Evolutionary conservation across 805 yeast genomes (phyloP).

Genomic region (Komagataella ulmi): DNA sequence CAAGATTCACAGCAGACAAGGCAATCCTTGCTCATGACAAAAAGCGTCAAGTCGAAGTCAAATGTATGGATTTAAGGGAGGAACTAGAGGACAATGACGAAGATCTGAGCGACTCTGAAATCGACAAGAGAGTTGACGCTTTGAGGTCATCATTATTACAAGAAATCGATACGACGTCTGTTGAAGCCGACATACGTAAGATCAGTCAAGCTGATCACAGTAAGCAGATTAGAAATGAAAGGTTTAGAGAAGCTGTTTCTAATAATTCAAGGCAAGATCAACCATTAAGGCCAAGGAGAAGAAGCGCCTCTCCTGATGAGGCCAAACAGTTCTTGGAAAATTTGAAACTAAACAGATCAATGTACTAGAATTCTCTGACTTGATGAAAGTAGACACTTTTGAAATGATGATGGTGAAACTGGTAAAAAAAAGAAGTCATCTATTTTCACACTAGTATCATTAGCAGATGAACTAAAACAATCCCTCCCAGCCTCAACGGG

Average conservation of each 20-base stretch:
- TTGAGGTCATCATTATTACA: conserved; percentile 8
- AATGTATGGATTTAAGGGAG: conserved; percentile 38
- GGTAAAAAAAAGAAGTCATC: background rate
- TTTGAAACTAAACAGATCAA: background rate
- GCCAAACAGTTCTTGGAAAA: background rate
- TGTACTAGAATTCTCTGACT: background rate
- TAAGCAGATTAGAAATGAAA: background rate
- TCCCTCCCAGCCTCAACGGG: background rate
- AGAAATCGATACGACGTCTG: background rate
- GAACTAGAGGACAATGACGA: conserved; percentile 30
- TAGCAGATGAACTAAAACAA: background rate
- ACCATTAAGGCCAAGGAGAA: background rate
- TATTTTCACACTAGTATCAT: background rate
- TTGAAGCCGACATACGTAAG: background rate
- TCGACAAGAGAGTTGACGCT: conserved; percentile 17
- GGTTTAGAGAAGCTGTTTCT: background rate
- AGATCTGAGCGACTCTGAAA: conserved; percentile 21
- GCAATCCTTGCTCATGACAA: conserved; percentile 21
- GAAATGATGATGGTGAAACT: background rate
- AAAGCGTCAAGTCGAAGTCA: conserved; percentile 26
- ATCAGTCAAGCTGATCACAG: background rate
- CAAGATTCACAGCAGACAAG: conserved; percentile 7
- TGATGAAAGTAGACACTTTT: too few species aligned
- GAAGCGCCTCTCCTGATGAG: background rate
- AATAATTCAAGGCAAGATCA: background rate